These are phyloP conservation scores for Dittrichia graveolens DNA, from an alignment of 129 eudicot genomes.

Conservation along the genomic window DNA sequence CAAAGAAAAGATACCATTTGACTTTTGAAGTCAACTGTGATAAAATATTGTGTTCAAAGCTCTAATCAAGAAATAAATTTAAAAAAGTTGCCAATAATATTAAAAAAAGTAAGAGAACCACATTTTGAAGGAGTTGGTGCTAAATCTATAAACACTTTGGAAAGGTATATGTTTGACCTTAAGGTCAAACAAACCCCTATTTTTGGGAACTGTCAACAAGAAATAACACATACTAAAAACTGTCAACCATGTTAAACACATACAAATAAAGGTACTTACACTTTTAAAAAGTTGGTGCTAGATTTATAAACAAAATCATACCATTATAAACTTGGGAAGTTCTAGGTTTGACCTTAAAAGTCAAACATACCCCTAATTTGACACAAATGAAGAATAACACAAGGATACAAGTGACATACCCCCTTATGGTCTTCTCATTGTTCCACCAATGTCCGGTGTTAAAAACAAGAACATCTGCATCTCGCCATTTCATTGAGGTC, in stretches of 20 bases:
- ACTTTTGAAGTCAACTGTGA: not conserved
- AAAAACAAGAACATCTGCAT: constrained; percentile 76
- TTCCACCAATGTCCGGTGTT: constrained; percentile 99
- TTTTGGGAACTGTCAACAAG: not conserved
- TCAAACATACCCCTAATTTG: constrained; percentile 3
- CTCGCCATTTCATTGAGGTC: constrained; percentile 72
- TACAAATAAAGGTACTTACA: not conserved
- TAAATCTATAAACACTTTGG: not conserved
- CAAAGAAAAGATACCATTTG: not conserved
- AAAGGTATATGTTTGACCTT: not conserved
- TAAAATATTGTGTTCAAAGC: not conserved
- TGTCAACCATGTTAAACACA: not conserved
- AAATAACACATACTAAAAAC: not conserved
- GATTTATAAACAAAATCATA: not conserved
- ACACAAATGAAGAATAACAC: not conserved
- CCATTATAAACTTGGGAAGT: not conserved
- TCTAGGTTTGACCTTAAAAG: constrained; percentile 1
- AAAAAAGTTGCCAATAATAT: not conserved
- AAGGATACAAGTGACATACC: constrained; percentile 44
- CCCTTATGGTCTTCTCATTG: constrained; percentile 79
- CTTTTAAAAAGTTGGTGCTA: not conserved
- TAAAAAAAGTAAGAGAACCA: not conserved
- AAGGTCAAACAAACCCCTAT: constrained; percentile 3
- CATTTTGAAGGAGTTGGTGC: not conserved
- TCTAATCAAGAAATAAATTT: not conserved